phyloP scores from a whole-genome alignment of 2,329 filamentous ascomycete genomes.

The Hypoxylon sp. region DNA sequence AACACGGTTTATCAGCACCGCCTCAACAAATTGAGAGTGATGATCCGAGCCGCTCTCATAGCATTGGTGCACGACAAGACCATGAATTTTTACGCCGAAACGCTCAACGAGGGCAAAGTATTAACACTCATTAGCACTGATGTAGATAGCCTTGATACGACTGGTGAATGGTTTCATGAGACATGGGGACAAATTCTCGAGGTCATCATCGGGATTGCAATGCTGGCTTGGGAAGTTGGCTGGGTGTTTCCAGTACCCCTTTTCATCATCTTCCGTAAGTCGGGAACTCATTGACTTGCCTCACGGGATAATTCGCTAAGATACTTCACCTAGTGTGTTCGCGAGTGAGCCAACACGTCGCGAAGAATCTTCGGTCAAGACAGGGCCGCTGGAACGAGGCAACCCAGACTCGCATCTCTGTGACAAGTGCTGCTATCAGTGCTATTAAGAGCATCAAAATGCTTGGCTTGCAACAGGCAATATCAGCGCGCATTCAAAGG shows the following conservation, averaged over 20 bases:
- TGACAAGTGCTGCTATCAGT: conserved; percentile 53
- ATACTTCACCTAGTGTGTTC: conserved; percentile 55
- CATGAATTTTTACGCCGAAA: conserved; percentile 43
- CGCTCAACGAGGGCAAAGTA: conserved; percentile 52
- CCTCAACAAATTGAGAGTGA: conserved; percentile 52
- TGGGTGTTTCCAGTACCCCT: conserved; percentile 60
- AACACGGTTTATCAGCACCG: conserved; percentile 51
- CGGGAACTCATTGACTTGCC: background rate
- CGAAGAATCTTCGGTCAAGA: conserved; percentile 51
- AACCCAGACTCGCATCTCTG: conserved; percentile 57
- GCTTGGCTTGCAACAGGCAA: conserved; percentile 52
- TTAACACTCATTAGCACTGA: conserved; percentile 60
- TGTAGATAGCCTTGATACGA: conserved; percentile 52
- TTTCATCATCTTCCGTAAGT: conserved; percentile 58
- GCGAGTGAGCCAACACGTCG: conserved; percentile 57
- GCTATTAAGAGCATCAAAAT: conserved; percentile 59
- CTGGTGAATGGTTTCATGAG: conserved; percentile 58
- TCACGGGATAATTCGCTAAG: conserved; percentile 2
- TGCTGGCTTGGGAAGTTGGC: conserved; percentile 57
- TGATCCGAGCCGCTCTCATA: conserved; percentile 54
- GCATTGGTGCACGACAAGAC: conserved; percentile 55
- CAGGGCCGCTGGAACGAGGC: conserved; percentile 58
- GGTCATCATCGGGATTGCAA: conserved; percentile 55
- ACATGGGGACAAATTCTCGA: conserved; percentile 59
- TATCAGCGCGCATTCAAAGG: conserved; percentile 43